These are phyloP conservation scores for Acanthamoeba lenticulata DNA, from an alignment of 208 protist genomes.

Conservation along the genomic window DNA sequence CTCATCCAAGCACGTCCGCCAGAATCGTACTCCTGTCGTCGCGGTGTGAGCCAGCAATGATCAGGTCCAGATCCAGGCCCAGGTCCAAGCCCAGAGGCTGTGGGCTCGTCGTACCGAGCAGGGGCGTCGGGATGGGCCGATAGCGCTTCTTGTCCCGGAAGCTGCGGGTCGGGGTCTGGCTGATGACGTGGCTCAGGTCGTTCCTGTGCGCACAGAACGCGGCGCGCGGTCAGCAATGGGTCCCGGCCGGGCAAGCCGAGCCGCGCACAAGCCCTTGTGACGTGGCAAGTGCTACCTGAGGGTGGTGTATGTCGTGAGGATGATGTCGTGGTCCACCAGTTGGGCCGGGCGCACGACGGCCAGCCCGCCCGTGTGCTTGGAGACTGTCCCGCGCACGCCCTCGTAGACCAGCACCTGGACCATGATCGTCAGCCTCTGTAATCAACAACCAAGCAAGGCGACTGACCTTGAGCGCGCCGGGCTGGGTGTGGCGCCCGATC, in stretches of 20 bases:
- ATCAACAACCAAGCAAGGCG: background rate
- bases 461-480: conserved; percentile 13
- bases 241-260: no score
- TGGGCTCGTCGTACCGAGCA: background rate
- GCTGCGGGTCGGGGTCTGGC: background rate
- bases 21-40: conserved; percentile 41
- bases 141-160: conserved; percentile 53
- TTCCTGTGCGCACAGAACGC: background rate
- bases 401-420: conserved; percentile 18
- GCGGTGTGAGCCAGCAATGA: background rate
- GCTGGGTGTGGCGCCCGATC: conserved; percentile 12
- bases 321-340: conserved; percentile 41
- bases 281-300: no score
- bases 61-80: no score
- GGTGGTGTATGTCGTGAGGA: conserved; percentile 24
- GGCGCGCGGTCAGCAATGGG: no score
- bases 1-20: conserved; percentile 42
- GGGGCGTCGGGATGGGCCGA: conserved; percentile 23
- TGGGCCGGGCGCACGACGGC: background rate
- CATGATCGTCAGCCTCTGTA: no score
- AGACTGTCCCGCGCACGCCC: conserved; percentile 17
- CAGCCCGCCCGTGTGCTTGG: background rate
- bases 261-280: no score
- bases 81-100: no score
- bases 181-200: conserved; percentile 32